Percentiles rank a stretch among this genome's conserved stretches.
phyloP scores from a whole-genome alignment of 768 basidiomycete species.

The Daedalea quercina region DNA sequence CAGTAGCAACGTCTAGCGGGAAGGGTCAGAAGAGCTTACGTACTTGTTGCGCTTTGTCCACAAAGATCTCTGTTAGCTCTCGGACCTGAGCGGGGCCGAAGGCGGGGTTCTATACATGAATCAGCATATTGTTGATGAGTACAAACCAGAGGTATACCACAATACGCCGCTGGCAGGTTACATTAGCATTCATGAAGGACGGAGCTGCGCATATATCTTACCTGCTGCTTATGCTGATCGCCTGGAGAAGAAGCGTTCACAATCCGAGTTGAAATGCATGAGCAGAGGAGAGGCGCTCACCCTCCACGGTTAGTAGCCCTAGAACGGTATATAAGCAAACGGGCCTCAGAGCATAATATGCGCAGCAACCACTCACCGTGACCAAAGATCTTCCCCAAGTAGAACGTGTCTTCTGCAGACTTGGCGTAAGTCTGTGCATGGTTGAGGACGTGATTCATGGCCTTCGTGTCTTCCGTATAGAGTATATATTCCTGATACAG shows the following conservation, averaged over 20 bases:
- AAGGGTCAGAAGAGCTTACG: conserved; percentile 27
- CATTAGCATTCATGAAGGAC: conserved; percentile 48
- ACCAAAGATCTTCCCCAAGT: conserved; percentile 35
- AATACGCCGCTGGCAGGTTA: conserved; percentile 46
- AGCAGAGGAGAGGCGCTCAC: background rate
- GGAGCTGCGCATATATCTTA: conserved; percentile 34
- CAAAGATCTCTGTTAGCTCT: conserved; percentile 48
- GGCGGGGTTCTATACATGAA: conserved; percentile 56
- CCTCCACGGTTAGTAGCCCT: conserved; percentile 39
- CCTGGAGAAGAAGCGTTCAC: background rate
- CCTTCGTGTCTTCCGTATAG: conserved; percentile 43
- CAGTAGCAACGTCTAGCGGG: background rate
- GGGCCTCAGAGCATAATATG: no score
- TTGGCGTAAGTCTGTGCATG: conserved; percentile 53
- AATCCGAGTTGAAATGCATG: background rate
- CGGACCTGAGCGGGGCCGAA: conserved; percentile 57
- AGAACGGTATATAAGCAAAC: no score
- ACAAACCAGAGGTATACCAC: background rate
- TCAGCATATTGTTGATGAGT: background rate
- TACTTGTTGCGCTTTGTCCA: conserved; percentile 46
- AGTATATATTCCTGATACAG: conserved; percentile 1
- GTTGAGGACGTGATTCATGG: conserved; percentile 55
- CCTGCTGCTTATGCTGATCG: background rate
- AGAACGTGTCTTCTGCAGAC: conserved; percentile 32
- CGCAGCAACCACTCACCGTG: conserved; percentile 20